These are phyloP conservation scores for Pestalotiopsis fici DNA, from an alignment of 2,329 filamentous ascomycete species.

Conservation along the genomic window DNA sequence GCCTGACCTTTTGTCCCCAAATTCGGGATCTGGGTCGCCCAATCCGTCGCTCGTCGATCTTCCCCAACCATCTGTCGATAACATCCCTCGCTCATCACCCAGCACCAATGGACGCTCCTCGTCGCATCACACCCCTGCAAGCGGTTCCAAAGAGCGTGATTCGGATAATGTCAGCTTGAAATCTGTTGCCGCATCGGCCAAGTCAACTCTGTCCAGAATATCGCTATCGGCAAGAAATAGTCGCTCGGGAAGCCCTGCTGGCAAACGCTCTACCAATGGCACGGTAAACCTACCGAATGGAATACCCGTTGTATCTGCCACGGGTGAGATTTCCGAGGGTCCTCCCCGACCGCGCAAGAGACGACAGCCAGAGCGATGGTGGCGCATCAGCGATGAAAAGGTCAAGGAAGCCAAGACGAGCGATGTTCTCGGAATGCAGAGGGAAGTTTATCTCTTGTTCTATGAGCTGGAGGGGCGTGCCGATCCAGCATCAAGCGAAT, in stretches of 20 bases:
- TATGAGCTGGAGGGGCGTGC: conserved; percentile 76
- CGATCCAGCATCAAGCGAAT: conserved; percentile 9
- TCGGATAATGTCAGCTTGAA: conserved; percentile 53
- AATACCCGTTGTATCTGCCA: conserved; percentile 14
- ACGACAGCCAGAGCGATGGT: conserved; percentile 80
- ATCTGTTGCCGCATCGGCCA: conserved; percentile 58
- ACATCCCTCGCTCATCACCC: conserved; percentile 17
- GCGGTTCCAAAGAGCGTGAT: conserved; percentile 44
- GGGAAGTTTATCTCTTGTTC: conserved; percentile 93
- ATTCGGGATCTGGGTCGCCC: conserved; percentile 35
- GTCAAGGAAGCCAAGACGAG: conserved; percentile 91
- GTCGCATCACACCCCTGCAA: conserved; percentile 18
- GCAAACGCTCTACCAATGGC: conserved; percentile 13
- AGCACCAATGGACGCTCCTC: conserved; percentile 15
- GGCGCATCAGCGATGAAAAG: conserved; percentile 97
- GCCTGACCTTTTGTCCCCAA: conserved; percentile 45
- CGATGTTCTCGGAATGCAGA: conserved; percentile 91
- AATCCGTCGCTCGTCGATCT: conserved; percentile 36
- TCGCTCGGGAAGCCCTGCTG: conserved; percentile 26
- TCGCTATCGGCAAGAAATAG: conserved; percentile 39
- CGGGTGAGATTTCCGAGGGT: conserved; percentile 7
- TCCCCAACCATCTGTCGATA: conserved; percentile 20
- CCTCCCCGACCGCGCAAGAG: conserved; percentile 39
- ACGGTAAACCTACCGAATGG: conserved; percentile 14
- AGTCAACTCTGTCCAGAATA: conserved; percentile 52